A percentile compares a stretch with the other conserved stretches of the same genome.
These are phyloP conservation scores for Fusarium fujikuroi DNA, from an alignment of 2,329 filamentous ascomycete genomes.

Conservation along the genomic window DNA sequence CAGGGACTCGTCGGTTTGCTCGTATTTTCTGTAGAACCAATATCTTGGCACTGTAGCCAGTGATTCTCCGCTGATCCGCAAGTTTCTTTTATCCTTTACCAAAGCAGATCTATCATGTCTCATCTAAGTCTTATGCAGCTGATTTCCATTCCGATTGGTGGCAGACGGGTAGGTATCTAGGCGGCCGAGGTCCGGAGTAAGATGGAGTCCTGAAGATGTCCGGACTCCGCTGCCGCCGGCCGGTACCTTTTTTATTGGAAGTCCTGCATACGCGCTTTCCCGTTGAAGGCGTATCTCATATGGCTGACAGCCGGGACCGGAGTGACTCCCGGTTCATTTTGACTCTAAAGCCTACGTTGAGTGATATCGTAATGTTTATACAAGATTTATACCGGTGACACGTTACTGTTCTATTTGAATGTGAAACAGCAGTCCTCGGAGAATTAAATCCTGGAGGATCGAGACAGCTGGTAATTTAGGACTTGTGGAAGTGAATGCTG, in stretches of 20 bases:
- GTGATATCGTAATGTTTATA: background rate
- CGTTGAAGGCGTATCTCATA: background rate
- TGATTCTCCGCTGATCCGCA: background rate
- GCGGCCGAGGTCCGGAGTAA: background rate
- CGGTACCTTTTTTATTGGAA: background rate
- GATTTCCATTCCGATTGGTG: background rate
- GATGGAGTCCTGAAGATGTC: background rate
- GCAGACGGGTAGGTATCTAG: background rate
- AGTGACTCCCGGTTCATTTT: too few species aligned
- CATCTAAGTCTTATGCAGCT: background rate
- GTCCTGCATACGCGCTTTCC: background rate
- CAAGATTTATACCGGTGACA: rapidly evolving
- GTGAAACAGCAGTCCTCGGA: background rate
- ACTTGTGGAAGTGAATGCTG: background rate
- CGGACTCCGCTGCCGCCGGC: background rate
- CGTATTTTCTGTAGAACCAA: background rate
- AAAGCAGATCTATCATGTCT: background rate
- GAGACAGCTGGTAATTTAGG: background rate
- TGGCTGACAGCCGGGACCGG: background rate
- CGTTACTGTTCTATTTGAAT: too few species aligned
- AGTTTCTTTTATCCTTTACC: background rate
- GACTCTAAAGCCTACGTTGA: too few species aligned
- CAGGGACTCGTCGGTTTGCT: background rate
- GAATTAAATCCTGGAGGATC: background rate
- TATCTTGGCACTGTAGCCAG: background rate